Conservation (phyloP, 2,329 filamentous ascomycete species). For the Fusarium stilboides region DNA sequence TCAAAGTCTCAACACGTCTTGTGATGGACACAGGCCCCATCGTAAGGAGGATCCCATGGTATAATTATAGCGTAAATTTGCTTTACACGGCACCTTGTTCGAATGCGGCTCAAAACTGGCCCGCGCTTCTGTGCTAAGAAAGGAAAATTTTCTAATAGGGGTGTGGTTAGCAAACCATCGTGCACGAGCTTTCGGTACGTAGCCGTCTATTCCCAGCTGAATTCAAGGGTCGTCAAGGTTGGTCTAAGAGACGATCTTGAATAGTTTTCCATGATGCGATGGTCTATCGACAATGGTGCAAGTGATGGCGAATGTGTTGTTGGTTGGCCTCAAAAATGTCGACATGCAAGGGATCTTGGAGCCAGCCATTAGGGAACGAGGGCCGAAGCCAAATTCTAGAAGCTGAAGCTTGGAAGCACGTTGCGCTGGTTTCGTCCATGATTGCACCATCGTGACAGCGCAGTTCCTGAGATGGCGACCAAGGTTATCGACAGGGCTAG, state of each 20-base stretch:
- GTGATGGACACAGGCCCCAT: constrained; percentile 43
- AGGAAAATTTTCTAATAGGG: constrained; percentile 26
- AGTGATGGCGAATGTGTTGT: constrained; percentile 28
- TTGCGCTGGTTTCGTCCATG: constrained; percentile 34
- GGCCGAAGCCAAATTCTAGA: constrained; percentile 10
- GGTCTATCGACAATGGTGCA: constrained; percentile 25
- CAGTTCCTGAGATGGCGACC: constrained; percentile 19
- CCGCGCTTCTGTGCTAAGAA: constrained; percentile 23
- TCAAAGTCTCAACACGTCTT: constrained; percentile 42
- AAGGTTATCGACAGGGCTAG: constrained; percentile 36
- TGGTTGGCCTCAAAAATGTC: neutral
- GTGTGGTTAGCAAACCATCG: constrained; percentile 27
- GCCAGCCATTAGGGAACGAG: constrained; percentile 23
- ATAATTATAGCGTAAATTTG: constrained; percentile 51
- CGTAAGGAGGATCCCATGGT: constrained; percentile 44
- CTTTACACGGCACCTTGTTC: constrained; percentile 26
- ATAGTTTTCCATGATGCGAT: constrained; percentile 22
- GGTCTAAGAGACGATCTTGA: constrained; percentile 5
- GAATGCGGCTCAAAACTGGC: constrained; percentile 47
- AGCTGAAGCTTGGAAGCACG: constrained; percentile 34
- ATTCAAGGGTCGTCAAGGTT: constrained; percentile 32
- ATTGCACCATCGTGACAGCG: constrained; percentile 42
- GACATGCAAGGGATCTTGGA: neutral
- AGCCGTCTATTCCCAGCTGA: constrained; percentile 17
- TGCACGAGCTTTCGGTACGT: constrained; percentile 21